Percentiles rank a stretch among this genome's conserved stretches.
Evolutionary conservation across 345 rosid genomes (phyloP).

Genomic region (Fremontodendron californicum): DNA sequence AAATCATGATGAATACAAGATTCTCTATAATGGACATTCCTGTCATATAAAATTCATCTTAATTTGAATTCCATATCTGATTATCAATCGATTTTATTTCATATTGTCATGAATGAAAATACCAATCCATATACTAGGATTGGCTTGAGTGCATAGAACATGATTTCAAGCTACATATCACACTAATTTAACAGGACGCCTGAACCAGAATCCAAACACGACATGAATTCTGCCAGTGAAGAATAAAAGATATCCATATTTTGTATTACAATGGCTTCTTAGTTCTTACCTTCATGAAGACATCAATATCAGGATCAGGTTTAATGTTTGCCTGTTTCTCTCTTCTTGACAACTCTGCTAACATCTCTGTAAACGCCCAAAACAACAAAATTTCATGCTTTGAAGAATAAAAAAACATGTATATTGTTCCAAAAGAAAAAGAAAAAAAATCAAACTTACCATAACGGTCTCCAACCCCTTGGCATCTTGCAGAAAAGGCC

Average conservation of each 20-base stretch:
- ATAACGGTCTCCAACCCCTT: conserved; percentile 58
- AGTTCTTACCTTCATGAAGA: conserved; percentile 68
- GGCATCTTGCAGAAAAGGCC: conserved; percentile 83
- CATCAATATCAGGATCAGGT: conserved; percentile 73
- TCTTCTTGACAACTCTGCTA: conserved; percentile 25
- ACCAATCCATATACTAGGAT: background rate
- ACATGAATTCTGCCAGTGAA: too few relatives aligned
- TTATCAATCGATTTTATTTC: background rate
- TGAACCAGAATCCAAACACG: too few relatives aligned
- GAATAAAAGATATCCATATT: background rate
- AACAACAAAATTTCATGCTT: background rate
- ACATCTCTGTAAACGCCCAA: conserved; percentile 3
- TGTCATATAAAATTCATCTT: background rate
- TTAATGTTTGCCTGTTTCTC: conserved; percentile 68
- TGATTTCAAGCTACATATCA: too few relatives aligned
- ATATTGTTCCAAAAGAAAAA: too few relatives aligned
- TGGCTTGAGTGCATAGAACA: too few relatives aligned
- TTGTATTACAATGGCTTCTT: background rate
- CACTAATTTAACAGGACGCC: too few relatives aligned
- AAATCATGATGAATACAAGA: background rate
- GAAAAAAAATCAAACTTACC: conserved; percentile 27
- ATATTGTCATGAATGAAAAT: background rate
- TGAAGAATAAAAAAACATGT: background rate
- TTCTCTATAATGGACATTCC: background rate
- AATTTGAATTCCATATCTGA: background rate